Evolutionary conservation across 225 moss, liverwort and hornwort species (phyloP).

Genomic region (Sphagnum contortum): DNA sequence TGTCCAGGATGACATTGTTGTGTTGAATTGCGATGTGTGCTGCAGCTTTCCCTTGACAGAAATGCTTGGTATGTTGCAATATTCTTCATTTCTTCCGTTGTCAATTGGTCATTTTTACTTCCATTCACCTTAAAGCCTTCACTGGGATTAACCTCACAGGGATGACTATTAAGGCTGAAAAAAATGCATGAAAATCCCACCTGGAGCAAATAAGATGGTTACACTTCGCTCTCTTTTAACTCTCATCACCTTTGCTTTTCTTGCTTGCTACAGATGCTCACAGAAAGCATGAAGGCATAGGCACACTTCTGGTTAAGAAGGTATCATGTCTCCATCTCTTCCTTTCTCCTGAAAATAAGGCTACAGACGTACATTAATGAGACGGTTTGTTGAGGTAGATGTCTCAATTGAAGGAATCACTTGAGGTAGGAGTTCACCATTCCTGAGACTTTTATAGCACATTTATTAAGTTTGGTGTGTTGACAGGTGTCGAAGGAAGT

Average conservation of each 20-base stretch:
- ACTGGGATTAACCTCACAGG: too few species aligned
- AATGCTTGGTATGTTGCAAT: constrained; percentile 64
- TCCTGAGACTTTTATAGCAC: too few species aligned
- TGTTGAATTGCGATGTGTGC: constrained; percentile 98
- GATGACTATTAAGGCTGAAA: background rate
- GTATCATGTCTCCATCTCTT: constrained; percentile 13
- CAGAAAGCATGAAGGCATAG: constrained; percentile 74
- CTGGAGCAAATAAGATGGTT: constrained; percentile 3
- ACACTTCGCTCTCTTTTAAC: constrained; percentile 9
- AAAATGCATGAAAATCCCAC: background rate
- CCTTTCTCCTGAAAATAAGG: too few species aligned
- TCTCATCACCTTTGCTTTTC: constrained; percentile 6
- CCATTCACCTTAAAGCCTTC: background rate
- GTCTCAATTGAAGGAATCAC: too few species aligned
- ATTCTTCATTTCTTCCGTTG: background rate
- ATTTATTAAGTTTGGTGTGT: background rate
- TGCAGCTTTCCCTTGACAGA: constrained; percentile 91
- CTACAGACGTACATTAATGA: too few species aligned
- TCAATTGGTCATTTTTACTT: background rate
- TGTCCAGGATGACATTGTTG: constrained; percentile 87
- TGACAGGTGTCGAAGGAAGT: constrained; percentile 82
- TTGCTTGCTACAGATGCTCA: constrained; percentile 60
- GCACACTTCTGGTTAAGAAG: constrained; percentile 87
- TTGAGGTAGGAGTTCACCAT: too few species aligned
- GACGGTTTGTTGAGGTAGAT: too few species aligned